Evolutionary conservation across 768 basidiomycete species (phyloP), one percentile per base, ranked within the genome.

Genomic region (Tulasnella sp.): DNA sequence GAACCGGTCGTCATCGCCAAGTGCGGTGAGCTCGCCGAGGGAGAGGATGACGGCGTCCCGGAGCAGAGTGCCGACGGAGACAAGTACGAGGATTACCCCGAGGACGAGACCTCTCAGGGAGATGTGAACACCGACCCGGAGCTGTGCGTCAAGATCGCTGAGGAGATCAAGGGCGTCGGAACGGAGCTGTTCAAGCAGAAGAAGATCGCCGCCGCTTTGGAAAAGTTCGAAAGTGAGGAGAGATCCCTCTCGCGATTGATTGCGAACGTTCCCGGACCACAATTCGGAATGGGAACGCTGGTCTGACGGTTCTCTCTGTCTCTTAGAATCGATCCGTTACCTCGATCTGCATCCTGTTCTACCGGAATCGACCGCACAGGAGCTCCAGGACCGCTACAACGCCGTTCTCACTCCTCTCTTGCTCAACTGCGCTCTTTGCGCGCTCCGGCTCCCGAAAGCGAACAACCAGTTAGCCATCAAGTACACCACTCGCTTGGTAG

Each of bases 311-410:
- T 32, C n/a, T 29, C 3, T n/a, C 16, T 47, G n/a, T n/a, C n/a
- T n/a, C n/a, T 47, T 29, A 94, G 93, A 96, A 82, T 90, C 93
- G 0, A 81, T 97, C 68, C 88, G 95, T 69, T 98, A 98, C 82
- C 86, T 98, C 32, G 95, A 98, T 79, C 82, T 88, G 16, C 91
- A 96, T 79, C 87, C 85, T 22, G 85, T 88, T 42, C 77, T 94
- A 34, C 89, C 90, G 1, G 89, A 90, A 36, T 87, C 87, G 67
- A 81, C 86, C 3, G 81, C 88, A 1, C 80, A 83, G 8, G 87
- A 87, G 72, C 80, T 90, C 39, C 84, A 86, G 73, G 84, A 86
- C 44, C 84, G 86, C 0, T 93, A 84, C 78, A 82, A 87, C 62
- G 83, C 87, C 29, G 86, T 95, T 5, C 88, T 93, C 36, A 85